These are phyloP conservation scores for Penicillium roqueforti DNA, from an alignment of 495 filamentous ascomycete genomes.

Conservation along the genomic window DNA sequence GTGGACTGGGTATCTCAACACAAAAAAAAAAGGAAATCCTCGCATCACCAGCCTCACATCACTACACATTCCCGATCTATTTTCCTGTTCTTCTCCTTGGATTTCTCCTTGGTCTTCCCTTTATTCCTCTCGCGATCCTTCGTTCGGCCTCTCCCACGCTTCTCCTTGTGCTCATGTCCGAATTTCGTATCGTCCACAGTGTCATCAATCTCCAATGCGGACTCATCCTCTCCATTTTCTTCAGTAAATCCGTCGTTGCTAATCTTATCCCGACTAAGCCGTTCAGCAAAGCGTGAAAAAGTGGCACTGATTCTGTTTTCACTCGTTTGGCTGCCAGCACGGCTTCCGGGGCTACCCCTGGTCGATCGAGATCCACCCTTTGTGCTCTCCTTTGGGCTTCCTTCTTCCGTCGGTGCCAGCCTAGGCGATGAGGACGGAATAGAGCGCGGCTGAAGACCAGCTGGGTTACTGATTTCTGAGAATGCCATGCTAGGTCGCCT, in stretches of 20 bases:
- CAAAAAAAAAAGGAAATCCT: slow-evolving; percentile 1
- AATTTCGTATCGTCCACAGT: slow-evolving; percentile 24
- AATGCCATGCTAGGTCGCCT: slow-evolving; percentile 27
- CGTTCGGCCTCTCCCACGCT: slow-evolving; percentile 26
- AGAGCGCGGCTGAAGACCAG: slow-evolving; percentile 37
- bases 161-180: slow-evolving; percentile 31
- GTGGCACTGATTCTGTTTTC: slow-evolving; percentile 65
- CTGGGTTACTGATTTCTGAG: slow-evolving; percentile 31
- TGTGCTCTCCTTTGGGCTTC: slow-evolving; percentile 49
- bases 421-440: slow-evolving; percentile 45
- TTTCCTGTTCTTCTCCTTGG: slow-evolving; percentile 43
- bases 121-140: slow-evolving; percentile 22
- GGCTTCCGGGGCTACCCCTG: slow-evolving; percentile 55
- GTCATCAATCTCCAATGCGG: slow-evolving; percentile 28
- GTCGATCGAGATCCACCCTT: slow-evolving; percentile 55
- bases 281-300: slow-evolving; percentile 59
- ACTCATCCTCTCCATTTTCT: slow-evolving; percentile 32
- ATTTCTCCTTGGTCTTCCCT: slow-evolving; percentile 38
- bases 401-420: slow-evolving; percentile 44
- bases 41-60: slow-evolving; percentile 39
- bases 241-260: slow-evolving; percentile 24
- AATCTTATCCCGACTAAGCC: slow-evolving; percentile 44
- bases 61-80: slow-evolving; percentile 70
- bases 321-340: slow-evolving; percentile 62
- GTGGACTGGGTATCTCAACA: slow-evolving; percentile 9